Base-by-base conservation (phyloP, 75 land plant species). In the Pseudotsuga menziesii region DNA sequence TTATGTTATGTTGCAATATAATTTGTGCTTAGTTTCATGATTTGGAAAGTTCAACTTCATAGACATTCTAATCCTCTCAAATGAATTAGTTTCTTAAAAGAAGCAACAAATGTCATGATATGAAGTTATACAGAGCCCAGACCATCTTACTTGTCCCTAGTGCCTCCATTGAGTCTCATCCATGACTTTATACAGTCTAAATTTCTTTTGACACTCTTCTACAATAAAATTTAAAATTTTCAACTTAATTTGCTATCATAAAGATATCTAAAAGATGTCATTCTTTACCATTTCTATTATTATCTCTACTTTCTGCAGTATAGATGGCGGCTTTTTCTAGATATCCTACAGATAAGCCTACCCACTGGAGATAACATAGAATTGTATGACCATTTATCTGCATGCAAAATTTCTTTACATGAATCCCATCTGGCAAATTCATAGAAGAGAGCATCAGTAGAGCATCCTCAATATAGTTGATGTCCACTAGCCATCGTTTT, bases 381-480 rank as follows among this genome's bases (percentile, higher is more conserved):
- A 39, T 67, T 67, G 39, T 17, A 17, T 67, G 22, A 39, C 8
- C n/a, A 74, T 55, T 56, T 26, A 26, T 7, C 52, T 0, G 22
- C 17, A 1, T 74, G 14, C 32, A 19, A 54, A 73, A 74, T 74
- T 29, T 61, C 52, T 8, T 25, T 73, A 96, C 99, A 97, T 97
- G 99, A 57, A 94, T 92, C 73, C 98, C 98, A 89, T 96, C 99
- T 20, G 99, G 99, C 78, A 92, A 80, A 76, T 89, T 97, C 82
- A 97, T 96, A n/a, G 99, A 88, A 73, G 98, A 92, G 76, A 97
- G 90, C 98, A 97, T 90, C 80, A 97, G 72, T 17, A 92, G 85
- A 56, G 96, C 99, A 82, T 92, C 92, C 76, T 97, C 95, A 71
- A 80, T 88, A 23, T 81, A 89, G 75, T 92, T 90, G 73, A 97